Percentiles rank a stretch among this genome's conserved stretches.
phyloP scores from a whole-genome alignment of 305 asterid species.

The Andrographis paniculata region DNA sequence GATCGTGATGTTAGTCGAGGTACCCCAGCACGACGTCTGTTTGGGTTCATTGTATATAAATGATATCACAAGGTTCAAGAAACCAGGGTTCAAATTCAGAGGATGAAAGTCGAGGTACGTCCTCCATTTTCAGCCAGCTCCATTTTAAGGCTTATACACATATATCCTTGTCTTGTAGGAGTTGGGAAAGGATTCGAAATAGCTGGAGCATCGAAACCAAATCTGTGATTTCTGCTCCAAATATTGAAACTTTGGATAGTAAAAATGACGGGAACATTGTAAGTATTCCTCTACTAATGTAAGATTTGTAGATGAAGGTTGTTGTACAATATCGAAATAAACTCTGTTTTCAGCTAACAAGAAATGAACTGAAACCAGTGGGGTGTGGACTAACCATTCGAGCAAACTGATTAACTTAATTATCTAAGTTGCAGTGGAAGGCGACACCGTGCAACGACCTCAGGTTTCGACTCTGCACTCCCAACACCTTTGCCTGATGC shows the following conservation, averaged over 20 bases:
- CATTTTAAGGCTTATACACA: not conserved
- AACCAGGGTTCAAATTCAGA: conserved; percentile 3
- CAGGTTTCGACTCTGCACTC: conserved; percentile 26
- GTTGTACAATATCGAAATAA: too few species aligned
- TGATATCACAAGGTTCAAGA: not conserved
- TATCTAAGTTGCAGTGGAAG: too few species aligned
- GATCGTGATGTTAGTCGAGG: too few species aligned
- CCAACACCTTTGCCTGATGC: conserved; percentile 30
- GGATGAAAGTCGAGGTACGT: conserved; percentile 1
- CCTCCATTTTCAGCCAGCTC: not conserved
- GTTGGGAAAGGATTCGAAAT: not conserved
- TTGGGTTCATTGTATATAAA: not conserved
- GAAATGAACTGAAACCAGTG: conserved; percentile 13
- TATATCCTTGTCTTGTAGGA: not conserved
- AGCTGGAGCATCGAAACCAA: not conserved
- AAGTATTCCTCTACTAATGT: too few species aligned
- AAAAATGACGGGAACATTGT: not conserved
- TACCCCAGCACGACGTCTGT: conserved; percentile 5
- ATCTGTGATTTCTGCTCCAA: not conserved
- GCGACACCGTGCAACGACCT: conserved; percentile 17
- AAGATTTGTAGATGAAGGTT: too few species aligned
- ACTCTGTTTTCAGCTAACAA: conserved; percentile 23
- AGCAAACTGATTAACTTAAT: too few species aligned
- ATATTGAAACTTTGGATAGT: not conserved
- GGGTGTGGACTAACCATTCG: conserved; percentile 16